These are phyloP conservation scores for Globisporangium perplexum DNA, from an alignment of 352 stramenopile genomes.

Conservation along the genomic window DNA sequence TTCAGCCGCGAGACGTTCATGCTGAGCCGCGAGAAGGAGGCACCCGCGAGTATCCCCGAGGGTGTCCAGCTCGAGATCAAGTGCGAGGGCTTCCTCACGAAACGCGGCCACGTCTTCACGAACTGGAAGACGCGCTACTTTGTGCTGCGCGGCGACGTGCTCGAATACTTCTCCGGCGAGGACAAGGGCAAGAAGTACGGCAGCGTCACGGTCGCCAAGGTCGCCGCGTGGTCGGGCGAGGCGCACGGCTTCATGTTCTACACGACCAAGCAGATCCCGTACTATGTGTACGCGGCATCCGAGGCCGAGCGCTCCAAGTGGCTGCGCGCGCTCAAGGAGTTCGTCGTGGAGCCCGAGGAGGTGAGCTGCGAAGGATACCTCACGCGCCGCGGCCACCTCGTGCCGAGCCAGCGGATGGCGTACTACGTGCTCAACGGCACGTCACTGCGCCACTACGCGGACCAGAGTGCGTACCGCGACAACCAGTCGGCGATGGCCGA, in stretches of 20 bases:
- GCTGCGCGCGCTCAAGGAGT: constrained; percentile 79
- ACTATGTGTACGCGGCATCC: constrained; percentile 86
- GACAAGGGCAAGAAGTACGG: constrained; percentile 84
- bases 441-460: constrained; percentile 75
- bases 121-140: constrained; percentile 91
- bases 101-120: constrained; percentile 84
- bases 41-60: constrained; percentile 53
- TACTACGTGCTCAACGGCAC: constrained; percentile 86
- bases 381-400: constrained; percentile 79
- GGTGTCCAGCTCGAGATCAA: constrained; percentile 40
- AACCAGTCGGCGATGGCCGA: constrained; percentile 83
- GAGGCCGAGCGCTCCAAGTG: constrained; percentile 71
- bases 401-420: constrained; percentile 79
- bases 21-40: constrained; percentile 70
- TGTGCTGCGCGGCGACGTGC: constrained; percentile 69
- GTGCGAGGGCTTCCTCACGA: constrained; percentile 82
- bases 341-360: constrained; percentile 80
- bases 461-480: constrained; percentile 81
- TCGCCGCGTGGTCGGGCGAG: constrained; percentile 80
- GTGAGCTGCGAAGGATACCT: constrained; percentile 85
- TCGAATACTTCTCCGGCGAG: constrained; percentile 83
- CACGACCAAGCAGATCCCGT: constrained; percentile 85
- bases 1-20: constrained; percentile 73
- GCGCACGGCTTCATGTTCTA: constrained; percentile 89
- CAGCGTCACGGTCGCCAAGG: constrained; percentile 83